Percentiles rank a stretch among this genome's conserved stretches.
phyloP scores from a whole-genome alignment of 805 yeast species.

The Yarrowia osloensis region DNA sequence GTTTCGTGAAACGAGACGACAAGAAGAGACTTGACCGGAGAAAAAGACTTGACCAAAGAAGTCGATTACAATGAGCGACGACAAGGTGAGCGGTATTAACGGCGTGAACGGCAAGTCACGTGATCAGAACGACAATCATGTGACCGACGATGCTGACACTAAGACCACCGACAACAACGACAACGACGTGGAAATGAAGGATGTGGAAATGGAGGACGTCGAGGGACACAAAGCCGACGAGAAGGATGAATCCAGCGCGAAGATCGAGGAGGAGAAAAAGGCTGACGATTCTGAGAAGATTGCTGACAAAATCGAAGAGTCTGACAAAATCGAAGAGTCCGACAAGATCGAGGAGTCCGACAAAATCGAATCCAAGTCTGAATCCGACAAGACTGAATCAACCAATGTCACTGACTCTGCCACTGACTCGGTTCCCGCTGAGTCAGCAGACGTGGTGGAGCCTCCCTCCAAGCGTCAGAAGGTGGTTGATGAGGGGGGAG shows the following conservation, averaged over 20 bases:
- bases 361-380: too few species aligned
- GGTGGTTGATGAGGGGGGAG: neutral
- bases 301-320: too few species aligned
- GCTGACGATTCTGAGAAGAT: too few species aligned
- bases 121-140: too few species aligned
- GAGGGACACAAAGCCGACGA: neutral
- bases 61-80: neutral
- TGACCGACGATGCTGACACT: neutral
- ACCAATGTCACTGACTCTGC: too few species aligned
- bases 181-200: neutral
- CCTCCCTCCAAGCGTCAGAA: constrained; percentile 21
- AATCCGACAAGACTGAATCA: too few species aligned
- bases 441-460: neutral
- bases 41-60: too few species aligned
- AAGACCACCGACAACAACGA: neutral
- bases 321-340: too few species aligned
- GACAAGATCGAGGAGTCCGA: too few species aligned
- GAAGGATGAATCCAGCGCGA: too few species aligned
- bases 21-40: too few species aligned
- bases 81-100: neutral
- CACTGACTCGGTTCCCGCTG: too few species aligned
- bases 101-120: neutral
- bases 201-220: neutral
- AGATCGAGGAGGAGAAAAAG: neutral
- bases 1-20: constrained; percentile 19